Percentiles rank a stretch among this genome's conserved stretches.
Evolutionary conservation across 352 stramenopile species (phyloP).

Genomic region (Phytophthora rubi): DNA sequence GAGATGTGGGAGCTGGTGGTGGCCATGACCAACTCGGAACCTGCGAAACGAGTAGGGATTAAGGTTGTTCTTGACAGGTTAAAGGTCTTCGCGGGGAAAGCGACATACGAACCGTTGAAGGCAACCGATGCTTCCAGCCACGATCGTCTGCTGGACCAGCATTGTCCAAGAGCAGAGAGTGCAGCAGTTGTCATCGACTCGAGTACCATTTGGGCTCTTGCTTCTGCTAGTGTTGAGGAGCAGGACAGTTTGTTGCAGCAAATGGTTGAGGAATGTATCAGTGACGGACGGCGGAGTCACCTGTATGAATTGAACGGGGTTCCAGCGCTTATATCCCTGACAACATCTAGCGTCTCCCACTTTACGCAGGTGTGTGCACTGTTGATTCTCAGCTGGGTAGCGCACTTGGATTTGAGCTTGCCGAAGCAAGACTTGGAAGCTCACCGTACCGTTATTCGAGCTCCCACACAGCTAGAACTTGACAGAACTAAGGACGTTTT

Average conservation of each 20-base stretch:
- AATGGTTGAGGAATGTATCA: not conserved
- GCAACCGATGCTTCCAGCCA: not conserved
- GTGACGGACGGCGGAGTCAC: not conserved
- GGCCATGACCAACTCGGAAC: slow-evolving; percentile 18
- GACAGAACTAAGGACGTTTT: not conserved
- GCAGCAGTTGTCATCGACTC: no score
- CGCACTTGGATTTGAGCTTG: not conserved
- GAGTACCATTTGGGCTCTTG: not conserved
- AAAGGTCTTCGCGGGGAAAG: not conserved
- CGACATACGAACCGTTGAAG: not conserved
- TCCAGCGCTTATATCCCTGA: not conserved
- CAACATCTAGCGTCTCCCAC: not conserved
- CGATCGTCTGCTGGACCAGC: not conserved
- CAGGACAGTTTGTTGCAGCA: not conserved
- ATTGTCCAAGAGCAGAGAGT: not conserved
- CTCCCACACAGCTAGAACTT: not conserved
- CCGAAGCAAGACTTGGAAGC: not conserved
- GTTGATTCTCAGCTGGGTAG: slow-evolving; percentile 3
- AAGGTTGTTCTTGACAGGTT: not conserved
- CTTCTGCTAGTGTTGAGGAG: not conserved
- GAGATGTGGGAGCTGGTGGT: slow-evolving; percentile 23
- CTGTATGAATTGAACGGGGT: slow-evolving; percentile 1
- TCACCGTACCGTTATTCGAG: not conserved
- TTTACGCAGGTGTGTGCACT: slow-evolving; percentile 1
- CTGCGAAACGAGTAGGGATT: slow-evolving; percentile 11